Evolutionary conservation across 768 basidiomycete species (phyloP), one percentile per base, ranked within the genome.

Genomic region (Tulasnella sp.): DNA sequence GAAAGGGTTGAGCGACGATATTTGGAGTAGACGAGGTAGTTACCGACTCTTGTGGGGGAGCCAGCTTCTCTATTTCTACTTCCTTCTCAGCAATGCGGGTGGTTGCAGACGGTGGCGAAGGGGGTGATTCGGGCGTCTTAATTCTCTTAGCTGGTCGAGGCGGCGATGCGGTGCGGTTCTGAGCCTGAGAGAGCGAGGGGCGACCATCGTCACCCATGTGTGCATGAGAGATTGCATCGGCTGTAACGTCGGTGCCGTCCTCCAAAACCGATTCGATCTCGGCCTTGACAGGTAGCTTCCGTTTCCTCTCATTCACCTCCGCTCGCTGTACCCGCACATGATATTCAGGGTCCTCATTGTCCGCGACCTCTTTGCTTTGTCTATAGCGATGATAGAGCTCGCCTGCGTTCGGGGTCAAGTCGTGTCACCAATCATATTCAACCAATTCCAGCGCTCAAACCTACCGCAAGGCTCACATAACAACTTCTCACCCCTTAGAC

Each of bases 401-500:
- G 79, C 95, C 94, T 96, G 35, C 35, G 79, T n/a, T 74, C 69
- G 78, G 72, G 23, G 11, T 71, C 32, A 18, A 44, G 16, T 44
- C 9, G 10, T 2, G 3, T 18, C 44, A 44, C 16, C 9, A 18
- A 35, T 35, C 35, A 44, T 18, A 2, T 18, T 10, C 16, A 13
- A 44, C 13, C 39, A 37, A 75, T 1, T 35, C 10, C 70, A 35
- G 40, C 7, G 7, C 55, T n/a, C n/a, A 67, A 75, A 86, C 93
- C 74, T 85, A 96, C 95, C 94, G 84, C 96, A 98, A n/a, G 90
- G 88, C 40, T 93, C 94, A 84, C 96, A 98, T 83, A 96, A 92
- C 3, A 90, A 92, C 83, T 95, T 95, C 82, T 93, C 91, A 10
- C 96, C 96, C 70, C 94, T 85, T 1, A 94, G 95, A 1, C 96